Percentiles rank a stretch among this genome's conserved stretches.
Evolutionary conservation across 1,284 basidiomycete species (phyloP).

Genomic region (Trichosporon sp.): DNA sequence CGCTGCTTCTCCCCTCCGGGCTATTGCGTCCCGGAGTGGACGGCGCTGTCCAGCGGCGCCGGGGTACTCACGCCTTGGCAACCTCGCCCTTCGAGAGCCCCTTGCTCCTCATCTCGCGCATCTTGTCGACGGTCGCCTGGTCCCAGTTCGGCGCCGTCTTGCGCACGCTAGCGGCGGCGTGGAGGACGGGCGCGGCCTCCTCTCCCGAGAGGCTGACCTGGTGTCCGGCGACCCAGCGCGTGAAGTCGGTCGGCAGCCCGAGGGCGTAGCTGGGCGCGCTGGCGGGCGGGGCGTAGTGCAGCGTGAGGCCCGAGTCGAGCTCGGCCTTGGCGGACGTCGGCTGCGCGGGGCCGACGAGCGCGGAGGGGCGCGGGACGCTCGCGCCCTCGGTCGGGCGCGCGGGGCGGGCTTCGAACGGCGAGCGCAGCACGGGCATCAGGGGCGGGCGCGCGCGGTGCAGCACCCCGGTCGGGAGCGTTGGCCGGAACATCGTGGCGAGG

Average conservation of each 20-base stretch:
- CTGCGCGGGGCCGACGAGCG: constrained; percentile 4
- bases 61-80: constrained; percentile 37
- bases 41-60: too few relatives aligned
- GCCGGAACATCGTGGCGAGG: constrained; percentile 13
- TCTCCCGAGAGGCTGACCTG: constrained; percentile 31
- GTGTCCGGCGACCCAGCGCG: constrained; percentile 38
- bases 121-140: constrained; percentile 25
- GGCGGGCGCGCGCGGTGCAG: constrained; percentile 43
- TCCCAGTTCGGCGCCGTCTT: constrained; percentile 20
- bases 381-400: constrained; percentile 40
- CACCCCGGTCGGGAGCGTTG: constrained; percentile 25
- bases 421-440: constrained; percentile 31
- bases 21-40: too few relatives aligned
- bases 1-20: too few relatives aligned
- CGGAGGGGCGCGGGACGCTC: constrained; percentile 28
- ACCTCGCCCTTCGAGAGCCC: constrained; percentile 34
- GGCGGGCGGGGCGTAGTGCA: constrained; percentile 45
- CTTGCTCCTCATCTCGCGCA: constrained; percentile 29
- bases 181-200: constrained; percentile 25
- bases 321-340: constrained; percentile 6
- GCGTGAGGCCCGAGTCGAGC: constrained; percentile 25
- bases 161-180: not conserved
- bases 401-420: constrained; percentile 30
- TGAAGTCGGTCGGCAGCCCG: constrained; percentile 34
- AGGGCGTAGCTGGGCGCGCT: constrained; percentile 41